Evolutionary conservation across 371 early-diverging fungal genomes (phyloP).

Genomic region (Dichotomocladium elegans): DNA sequence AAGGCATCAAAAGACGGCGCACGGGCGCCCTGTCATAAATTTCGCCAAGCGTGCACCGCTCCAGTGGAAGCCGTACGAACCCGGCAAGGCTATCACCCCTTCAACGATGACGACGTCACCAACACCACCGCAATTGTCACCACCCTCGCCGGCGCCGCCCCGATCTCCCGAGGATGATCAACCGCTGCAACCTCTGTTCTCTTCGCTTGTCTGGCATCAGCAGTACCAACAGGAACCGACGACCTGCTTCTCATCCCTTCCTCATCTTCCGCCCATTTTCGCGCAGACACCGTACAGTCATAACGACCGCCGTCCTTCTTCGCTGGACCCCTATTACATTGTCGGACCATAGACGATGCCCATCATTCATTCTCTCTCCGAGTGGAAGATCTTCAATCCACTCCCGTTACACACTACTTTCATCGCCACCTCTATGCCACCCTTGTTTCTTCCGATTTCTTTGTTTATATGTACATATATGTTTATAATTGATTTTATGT

Average conservation of each 20-base stretch:
- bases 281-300: too few relatives aligned
- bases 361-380: too few relatives aligned
- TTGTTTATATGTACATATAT: too few relatives aligned
- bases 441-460: too few relatives aligned
- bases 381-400: too few relatives aligned
- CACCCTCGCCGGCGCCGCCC: background rate
- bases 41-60: conserved; percentile 28
- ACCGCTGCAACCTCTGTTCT: background rate
- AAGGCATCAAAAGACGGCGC: conserved; percentile 53
- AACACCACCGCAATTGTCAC: background rate
- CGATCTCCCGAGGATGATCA: background rate
- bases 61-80: conserved; percentile 44
- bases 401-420: too few relatives aligned
- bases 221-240: background rate
- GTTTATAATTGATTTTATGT: too few relatives aligned
- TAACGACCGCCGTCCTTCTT: background rate
- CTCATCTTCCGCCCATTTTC: too few relatives aligned
- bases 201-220: background rate
- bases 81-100: background rate
- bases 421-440: too few relatives aligned
- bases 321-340: background rate
- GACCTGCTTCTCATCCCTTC: too few relatives aligned
- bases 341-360: too few relatives aligned
- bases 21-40: conserved; percentile 14
- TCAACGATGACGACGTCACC: background rate